Percentiles rank a stretch among this genome's conserved stretches.
These are phyloP conservation scores for Artemisia tridentata DNA, from an alignment of 129 eudicot species.

Conservation along the genomic window DNA sequence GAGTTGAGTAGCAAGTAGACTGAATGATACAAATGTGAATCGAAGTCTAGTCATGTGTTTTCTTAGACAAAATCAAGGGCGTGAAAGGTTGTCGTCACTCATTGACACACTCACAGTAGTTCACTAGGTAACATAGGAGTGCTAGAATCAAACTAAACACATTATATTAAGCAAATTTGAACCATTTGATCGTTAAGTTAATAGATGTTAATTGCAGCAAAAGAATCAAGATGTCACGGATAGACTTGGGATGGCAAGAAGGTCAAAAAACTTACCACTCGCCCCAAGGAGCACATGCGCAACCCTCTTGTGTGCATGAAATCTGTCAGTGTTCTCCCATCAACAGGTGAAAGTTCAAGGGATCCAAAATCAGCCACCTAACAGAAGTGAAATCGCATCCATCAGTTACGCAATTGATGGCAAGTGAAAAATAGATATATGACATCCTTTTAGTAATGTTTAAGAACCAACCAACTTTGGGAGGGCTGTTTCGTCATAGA, in stretches of 20 bases:
- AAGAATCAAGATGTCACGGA: not conserved
- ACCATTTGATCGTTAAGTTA: too few relatives aligned
- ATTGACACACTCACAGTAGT: too few relatives aligned
- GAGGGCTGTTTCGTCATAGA: constrained; percentile 83
- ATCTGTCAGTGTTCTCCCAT: constrained; percentile 93
- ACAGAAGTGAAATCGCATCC: constrained; percentile 19
- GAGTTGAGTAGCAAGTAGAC: too few relatives aligned
- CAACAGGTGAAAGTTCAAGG: constrained; percentile 99
- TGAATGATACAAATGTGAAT: too few relatives aligned
- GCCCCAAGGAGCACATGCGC: constrained; percentile 89
- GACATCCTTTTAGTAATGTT: constrained; percentile 1
- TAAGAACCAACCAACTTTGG: constrained; percentile 80
- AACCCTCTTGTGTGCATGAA: constrained; percentile 99
- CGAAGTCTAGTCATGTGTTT: too few relatives aligned
- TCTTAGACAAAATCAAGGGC: too few relatives aligned
- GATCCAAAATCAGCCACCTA: constrained; percentile 99
- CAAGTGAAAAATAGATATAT: constrained; percentile 4
- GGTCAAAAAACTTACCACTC: constrained; percentile 55
- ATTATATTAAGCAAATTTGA: too few relatives aligned
- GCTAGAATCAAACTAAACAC: too few relatives aligned
- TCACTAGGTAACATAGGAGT: too few relatives aligned
- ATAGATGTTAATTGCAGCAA: too few relatives aligned
- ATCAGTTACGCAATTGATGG: constrained; percentile 13
- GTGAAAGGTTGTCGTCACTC: too few relatives aligned
- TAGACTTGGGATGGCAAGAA: not conserved